phyloP scores from a whole-genome alignment of 306 rosid genomes.

The Senna siamea region DNA sequence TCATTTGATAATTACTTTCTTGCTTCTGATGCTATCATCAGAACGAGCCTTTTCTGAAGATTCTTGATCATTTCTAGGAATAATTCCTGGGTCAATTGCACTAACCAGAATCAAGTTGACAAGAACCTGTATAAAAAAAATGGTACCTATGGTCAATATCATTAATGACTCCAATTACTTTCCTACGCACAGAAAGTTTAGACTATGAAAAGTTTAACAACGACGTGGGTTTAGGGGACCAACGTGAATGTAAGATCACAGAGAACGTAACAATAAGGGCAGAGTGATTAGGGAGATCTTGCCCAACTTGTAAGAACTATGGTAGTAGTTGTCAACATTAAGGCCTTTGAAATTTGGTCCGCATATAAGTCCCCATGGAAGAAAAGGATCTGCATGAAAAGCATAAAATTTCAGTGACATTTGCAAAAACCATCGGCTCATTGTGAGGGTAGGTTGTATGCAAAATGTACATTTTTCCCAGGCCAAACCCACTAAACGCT shows the following conservation, averaged over 20 bases:
- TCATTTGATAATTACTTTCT: slow-evolving; percentile 33
- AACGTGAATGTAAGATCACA: slow-evolving; percentile 36
- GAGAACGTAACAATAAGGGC: slow-evolving; percentile 30
- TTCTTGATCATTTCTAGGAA: slow-evolving; percentile 42
- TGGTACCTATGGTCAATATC: too few species aligned
- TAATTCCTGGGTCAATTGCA: slow-evolving; percentile 44
- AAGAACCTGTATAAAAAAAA: slow-evolving; percentile 37
- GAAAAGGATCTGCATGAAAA: slow-evolving; percentile 44
- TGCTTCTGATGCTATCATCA: slow-evolving; percentile 25
- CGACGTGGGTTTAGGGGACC: slow-evolving; percentile 20
- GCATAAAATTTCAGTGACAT: neutral
- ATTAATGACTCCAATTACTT: neutral
- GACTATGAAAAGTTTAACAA: neutral
- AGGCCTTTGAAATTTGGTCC: slow-evolving; percentile 49
- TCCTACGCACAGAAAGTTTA: neutral
- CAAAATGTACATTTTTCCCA: slow-evolving; percentile 42
- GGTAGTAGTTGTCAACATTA: slow-evolving; percentile 40
- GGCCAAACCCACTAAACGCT: slow-evolving; percentile 42
- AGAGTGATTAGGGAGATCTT: slow-evolving; percentile 37
- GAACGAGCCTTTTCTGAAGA: slow-evolving; percentile 7
- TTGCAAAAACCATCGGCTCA: neutral
- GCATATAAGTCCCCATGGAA: slow-evolving; percentile 47
- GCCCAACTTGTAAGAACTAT: slow-evolving; percentile 46
- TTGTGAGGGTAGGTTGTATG: neutral
- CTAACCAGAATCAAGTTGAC: slow-evolving; percentile 39